Base-by-base conservation (phyloP, 495 filamentous ascomycete species). In the Penicillium roqueforti region DNA sequence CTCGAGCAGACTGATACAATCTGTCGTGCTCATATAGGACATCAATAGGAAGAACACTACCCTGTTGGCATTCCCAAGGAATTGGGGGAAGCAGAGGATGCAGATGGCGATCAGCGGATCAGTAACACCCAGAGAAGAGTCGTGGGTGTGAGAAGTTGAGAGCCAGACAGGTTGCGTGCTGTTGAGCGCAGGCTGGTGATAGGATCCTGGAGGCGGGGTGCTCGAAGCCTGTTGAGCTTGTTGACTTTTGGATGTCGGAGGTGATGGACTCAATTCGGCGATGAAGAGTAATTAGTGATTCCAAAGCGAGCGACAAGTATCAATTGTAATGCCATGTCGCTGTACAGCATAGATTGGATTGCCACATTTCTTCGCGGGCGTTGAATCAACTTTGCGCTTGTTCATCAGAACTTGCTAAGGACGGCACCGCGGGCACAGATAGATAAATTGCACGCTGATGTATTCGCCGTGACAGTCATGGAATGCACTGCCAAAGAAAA, bases 1-100 rank as follows among this genome's bases (percentile, higher is more conserved):
- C 61, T 74, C 16, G 69, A 72, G 43, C 67, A 71, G 56, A 75
- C 70, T 9, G 70, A 69, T 2, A 71, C 72, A 1, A 68, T 74
- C 7, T 70, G 68, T 53, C 65, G 16, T 61, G 16, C 54, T 76
- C 6, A 66, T 72, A 16, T 75, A 68, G 32, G 70, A 73, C 50
- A 73, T 75, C 25, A 61, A 1, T 41, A 57, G 58, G 37, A 61
- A 56, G 23, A 69, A 71, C 19, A 65, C 67, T 16, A 71, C 68
- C 13, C 28, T 74, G 50, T 25, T 77, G 5, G 57, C 0, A 72
- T 74, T 52, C 70, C 63, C 11, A 68, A 68, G 57, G 72, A 0
- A 77, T 53, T 71, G 68, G 71, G 63, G 71, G 34, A 44, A 64
- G 20, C 66, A 62, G 57, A 65, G 29, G 62, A 60, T 19, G 70